Base-by-base conservation (phyloP, 2,329 filamentous ascomycete species). In the Colletotrichum sp. region DNA sequence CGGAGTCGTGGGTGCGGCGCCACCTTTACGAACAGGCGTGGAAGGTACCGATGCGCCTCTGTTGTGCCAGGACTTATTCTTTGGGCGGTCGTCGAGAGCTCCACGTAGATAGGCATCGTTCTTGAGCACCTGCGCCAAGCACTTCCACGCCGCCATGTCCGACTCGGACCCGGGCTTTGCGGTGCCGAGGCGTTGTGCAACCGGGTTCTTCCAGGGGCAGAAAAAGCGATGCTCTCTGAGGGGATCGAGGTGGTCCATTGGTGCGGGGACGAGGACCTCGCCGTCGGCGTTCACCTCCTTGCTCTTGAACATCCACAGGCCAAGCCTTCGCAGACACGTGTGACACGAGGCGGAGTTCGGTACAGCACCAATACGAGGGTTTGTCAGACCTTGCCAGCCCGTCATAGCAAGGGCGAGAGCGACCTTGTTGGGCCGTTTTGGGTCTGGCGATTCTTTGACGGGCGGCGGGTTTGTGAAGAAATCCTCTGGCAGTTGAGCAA, bases 271-370 rank as follows among this genome's bases (percentile, higher is more conserved):
- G 13, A 92, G 82, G 12, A 92, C 84, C 43, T 87, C 83, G 0
- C 87, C 87, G 18, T 84, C 83, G 2, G 86, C 84, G 72, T 90
- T 88, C 34, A 93, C 89, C 78, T 91, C 90, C 82, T 93, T 95
- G 82, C 92, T 93, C 79, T 92, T 93, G 82, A 98, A 98, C 87
- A 99, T 93, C 97, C 97, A 99, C 3, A 99, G 87, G 0, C 97
- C 97, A 0, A 98, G 87, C 2, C 96, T 92, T 73, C 97, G 92
- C 79, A 98, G 94, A 81, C 97, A 99, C 24, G 95, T 94, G 72
- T 93, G 90, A 82, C 97, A 99, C 6, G 92, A 92, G 8, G 94
- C 92, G 18, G 96, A 90, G 74, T 95, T 93, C 54, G 93, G 91
- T 27, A 93, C 90, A 2, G 91, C 83, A 80, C 92, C 82, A 78